Evolutionary conservation across 805 yeast species (phyloP), one percentile per base, ranked within the genome.

Genomic region (Yamadazyma akitaensis): DNA sequence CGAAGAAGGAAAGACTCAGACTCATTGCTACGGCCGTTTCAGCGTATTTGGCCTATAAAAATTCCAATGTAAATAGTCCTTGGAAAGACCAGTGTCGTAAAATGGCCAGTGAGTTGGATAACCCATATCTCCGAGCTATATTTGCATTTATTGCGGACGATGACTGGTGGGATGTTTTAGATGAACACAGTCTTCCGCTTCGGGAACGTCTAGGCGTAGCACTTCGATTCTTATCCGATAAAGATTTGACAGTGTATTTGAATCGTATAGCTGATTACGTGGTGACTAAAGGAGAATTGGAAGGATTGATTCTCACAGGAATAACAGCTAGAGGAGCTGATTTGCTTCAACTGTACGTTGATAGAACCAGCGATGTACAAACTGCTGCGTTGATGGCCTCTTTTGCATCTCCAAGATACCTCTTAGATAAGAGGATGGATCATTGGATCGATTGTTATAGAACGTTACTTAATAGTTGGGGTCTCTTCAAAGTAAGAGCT

Each of bases 121-220:
- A 88, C 58, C 97, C 98, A 0, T 92, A 92, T 60, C 67, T 92
- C 49, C 70, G 97, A 37, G 96, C 96, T 0, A 87, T 92, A 1
- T 92, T 92, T 72, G 97, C 97, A 0, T 92, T 83, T 56, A 85
- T 92, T 44, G 90, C 97, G 0, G 97, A 92, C 59, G 86, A 88
- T 39, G 94, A 91, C 53, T 92, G 98, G 97, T 85, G 92, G 84
- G 97, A 89, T 58, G 96, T 92, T 1, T 71, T 92, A 43, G 96
- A 89, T 60, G 97, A 92, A 58, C 81, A 85, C 16, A 85, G 96
- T 1, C 73, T 92, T 36, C 96, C 99, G 0, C 69, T 92, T 35
- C 74, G 92, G 44, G 99, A 92, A 59, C 72, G 96, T 53, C 66
- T 92, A 11, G 97, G 97, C 1, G 92, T 92, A 24, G 97, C 98